Base-by-base conservation (phyloP, 257 asterid species). In the Asclepias syriaca region DNA sequence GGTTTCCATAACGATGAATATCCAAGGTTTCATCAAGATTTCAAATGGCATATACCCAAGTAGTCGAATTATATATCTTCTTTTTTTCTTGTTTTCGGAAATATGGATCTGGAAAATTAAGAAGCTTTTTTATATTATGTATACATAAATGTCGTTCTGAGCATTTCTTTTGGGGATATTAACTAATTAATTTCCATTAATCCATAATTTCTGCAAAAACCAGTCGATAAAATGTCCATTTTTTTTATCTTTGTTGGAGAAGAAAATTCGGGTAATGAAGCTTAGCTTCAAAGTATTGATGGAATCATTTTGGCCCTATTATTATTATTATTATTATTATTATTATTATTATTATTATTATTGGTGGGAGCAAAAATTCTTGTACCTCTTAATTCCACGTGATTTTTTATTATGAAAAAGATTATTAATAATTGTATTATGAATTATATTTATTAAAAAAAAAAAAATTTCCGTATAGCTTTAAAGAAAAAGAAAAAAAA, bases 1-100 rank as follows among this genome's bases (percentile, higher is more conserved):
- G 98, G 97, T 1, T 71, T 78, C 81, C 84, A 79, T 74, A 61
- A 71, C 15, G 92, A 87, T 10, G 86, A 82, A 14, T 76, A 46
- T 29, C 78, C 76, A 1, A 81, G 73, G 43, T 72, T 66, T 39
- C 85, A 75, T 8, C 68, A 71, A 37, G 85, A 83, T 72, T 46
- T 55, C 55, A 74, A 80, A 68, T 74, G 77, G 56, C 84, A 7
- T 65, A 72, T 69, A 50, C 77, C 66, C 46, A 76, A 76, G 68
- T 70, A 66, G 60, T 71, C 12, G 34, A 19, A 5, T 24, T 43
- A 19, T 27, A 58, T 3, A 10, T 54, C 18, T 3, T 0, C 15
- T 11, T 0, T 21, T 11, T 12, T 51, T 6, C 27, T 54, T 22
- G 58, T 54, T 54, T 10, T 19, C 18, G 19, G 8, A 24, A 18